A percentile compares a stretch with the other conserved stretches of the same genome.
These are phyloP conservation scores for Suhomyces sp. DNA, from an alignment of 805 yeast genomes.

Conservation along the genomic window DNA sequence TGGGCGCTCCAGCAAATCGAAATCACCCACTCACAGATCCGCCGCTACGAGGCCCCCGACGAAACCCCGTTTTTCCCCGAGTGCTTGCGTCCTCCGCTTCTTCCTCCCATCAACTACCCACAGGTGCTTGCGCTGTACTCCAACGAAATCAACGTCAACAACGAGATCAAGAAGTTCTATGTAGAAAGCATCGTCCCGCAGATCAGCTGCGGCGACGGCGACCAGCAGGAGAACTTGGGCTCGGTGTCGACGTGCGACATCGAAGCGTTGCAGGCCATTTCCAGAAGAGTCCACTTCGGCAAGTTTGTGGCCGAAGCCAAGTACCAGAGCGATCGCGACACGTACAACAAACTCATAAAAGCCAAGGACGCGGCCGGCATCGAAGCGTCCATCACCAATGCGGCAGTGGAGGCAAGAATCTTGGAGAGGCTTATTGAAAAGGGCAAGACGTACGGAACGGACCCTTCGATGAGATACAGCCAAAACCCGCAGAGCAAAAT, in stretches of 20 bases:
- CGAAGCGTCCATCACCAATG: slow-evolving; percentile 77
- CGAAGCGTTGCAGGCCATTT: slow-evolving; percentile 80
- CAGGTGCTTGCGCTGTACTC: slow-evolving; percentile 71
- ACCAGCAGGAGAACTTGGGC: slow-evolving; percentile 83
- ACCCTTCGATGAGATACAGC: slow-evolving; percentile 72
- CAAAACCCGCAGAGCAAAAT: slow-evolving; percentile 71
- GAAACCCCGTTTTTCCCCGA: slow-evolving; percentile 86
- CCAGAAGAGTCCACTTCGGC: slow-evolving; percentile 94
- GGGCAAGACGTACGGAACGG: slow-evolving; percentile 84
- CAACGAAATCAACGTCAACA: slow-evolving; percentile 72
- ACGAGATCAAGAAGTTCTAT: slow-evolving; percentile 64
- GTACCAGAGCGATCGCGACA: slow-evolving; percentile 63
- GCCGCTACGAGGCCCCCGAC: slow-evolving; percentile 93
- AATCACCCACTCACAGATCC: slow-evolving; percentile 59
- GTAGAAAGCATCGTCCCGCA: slow-evolving; percentile 72
- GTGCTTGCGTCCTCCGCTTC: slow-evolving; percentile 59
- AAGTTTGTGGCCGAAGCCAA: slow-evolving; percentile 97
- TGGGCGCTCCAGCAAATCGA: slow-evolving; percentile 81
- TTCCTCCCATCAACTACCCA: slow-evolving; percentile 81
- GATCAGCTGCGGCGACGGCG: slow-evolving; percentile 62
- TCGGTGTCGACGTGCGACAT: slow-evolving; percentile 83
- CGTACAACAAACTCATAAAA: slow-evolving; percentile 61
- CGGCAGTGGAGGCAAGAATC: slow-evolving; percentile 82
- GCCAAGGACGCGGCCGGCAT: slow-evolving; percentile 69
- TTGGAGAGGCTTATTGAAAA: slow-evolving; percentile 73